Evolutionary conservation across 208 protist species (phyloP).

Genomic region (Leishmania gerbilli): DNA sequence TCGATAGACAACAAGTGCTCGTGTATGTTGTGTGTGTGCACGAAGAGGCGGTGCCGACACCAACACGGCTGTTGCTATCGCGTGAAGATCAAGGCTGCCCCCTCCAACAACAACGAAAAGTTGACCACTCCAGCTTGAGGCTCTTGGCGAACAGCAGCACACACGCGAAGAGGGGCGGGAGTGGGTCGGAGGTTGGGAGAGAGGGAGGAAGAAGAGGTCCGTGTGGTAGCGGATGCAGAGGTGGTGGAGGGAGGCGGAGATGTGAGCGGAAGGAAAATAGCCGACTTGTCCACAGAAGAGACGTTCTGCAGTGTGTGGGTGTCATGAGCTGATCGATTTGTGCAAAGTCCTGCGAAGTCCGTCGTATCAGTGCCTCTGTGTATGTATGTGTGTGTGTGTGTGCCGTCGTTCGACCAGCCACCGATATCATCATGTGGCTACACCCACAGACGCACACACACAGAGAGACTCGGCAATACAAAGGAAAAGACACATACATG

Average conservation of each 20-base stretch:
- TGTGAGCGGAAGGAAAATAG: background rate
- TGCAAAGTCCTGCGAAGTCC: background rate
- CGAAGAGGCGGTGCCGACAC: background rate
- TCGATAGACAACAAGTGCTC: too few relatives aligned
- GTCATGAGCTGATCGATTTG: background rate
- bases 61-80: background rate
- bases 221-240: background rate
- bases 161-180: background rate
- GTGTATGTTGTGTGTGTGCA: conserved; percentile 8
- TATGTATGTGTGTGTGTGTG: too few relatives aligned
- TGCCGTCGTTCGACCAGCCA: background rate
- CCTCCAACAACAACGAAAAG: background rate
- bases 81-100: background rate
- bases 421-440: background rate
- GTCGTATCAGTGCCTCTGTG: background rate
- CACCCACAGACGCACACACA: background rate
- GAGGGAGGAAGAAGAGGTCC: background rate
- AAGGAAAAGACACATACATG: background rate
- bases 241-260: background rate
- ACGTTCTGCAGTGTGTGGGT: background rate
- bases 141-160: background rate
- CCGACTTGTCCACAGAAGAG: background rate
- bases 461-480: background rate
- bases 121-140: background rate
- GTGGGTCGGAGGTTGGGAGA: background rate